Evolutionary conservation across 768 basidiomycete genomes (phyloP).

Genomic region (Agrocybe pediades): DNA sequence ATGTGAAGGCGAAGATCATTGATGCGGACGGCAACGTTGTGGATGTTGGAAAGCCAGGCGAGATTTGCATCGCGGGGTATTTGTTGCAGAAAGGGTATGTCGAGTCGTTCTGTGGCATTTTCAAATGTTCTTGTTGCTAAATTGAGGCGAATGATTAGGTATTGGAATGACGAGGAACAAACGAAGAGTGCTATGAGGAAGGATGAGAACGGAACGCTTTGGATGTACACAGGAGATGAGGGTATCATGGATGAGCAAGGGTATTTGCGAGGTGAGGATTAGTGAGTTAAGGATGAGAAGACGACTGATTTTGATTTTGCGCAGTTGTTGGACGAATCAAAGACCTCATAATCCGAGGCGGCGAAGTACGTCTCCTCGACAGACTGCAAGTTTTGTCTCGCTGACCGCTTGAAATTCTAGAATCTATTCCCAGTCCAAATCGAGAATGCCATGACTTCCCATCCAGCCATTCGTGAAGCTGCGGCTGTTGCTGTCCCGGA

Average conservation of each 20-base stretch:
- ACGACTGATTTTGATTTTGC: neutral
- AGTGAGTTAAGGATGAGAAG: neutral
- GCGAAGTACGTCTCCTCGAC: constrained; percentile 54
- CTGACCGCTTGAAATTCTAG: constrained; percentile 30
- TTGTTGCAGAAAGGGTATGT: constrained; percentile 76
- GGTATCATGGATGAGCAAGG: constrained; percentile 82
- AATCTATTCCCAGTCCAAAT: constrained; percentile 87
- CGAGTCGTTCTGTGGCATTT: neutral
- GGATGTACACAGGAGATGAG: constrained; percentile 88
- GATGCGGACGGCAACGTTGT: constrained; percentile 59
- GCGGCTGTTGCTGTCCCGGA: constrained; percentile 77
- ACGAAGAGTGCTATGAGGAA: constrained; percentile 59
- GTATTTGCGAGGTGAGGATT: constrained; percentile 64
- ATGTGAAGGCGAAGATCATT: constrained; percentile 76
- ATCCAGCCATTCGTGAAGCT: constrained; percentile 65
- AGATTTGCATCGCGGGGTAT: constrained; percentile 76
- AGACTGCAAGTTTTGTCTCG: too few species aligned
- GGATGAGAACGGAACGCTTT: constrained; percentile 56
- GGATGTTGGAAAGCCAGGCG: constrained; percentile 74
- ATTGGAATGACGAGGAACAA: constrained; percentile 76
- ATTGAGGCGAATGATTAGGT: constrained; percentile 41
- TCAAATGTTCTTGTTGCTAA: neutral
- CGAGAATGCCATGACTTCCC: constrained; percentile 67
- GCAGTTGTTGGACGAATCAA: constrained; percentile 80
- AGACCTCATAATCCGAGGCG: constrained; percentile 87